A percentile compares a stretch with the other conserved stretches of the same genome.
Conservation (phyloP, 352 stramenopile genomes). For the Achlya hypogyna region DNA sequence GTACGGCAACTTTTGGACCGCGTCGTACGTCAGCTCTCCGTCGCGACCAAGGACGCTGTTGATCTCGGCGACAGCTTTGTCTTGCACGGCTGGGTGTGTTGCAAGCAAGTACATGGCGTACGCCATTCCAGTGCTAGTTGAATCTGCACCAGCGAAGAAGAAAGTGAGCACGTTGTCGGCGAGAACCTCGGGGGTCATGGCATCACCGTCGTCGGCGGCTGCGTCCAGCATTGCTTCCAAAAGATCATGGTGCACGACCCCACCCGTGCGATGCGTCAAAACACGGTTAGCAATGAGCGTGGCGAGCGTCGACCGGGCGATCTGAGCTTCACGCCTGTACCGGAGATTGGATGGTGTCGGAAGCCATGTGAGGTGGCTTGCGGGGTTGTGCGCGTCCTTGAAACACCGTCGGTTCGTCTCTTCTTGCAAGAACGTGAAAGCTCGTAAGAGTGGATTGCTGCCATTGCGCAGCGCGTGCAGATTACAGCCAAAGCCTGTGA, state of each 20-base stretch:
- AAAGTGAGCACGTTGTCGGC: conserved; percentile 67
- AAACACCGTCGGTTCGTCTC: background rate
- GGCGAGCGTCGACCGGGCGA: background rate
- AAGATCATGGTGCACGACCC: conserved; percentile 7
- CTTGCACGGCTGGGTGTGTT: conserved; percentile 40
- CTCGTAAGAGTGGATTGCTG: background rate
- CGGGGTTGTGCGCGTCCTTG: background rate
- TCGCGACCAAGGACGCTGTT: background rate
- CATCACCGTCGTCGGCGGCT: conserved; percentile 10
- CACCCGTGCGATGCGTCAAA: background rate
- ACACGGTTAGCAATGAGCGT: background rate
- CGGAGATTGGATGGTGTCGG: background rate
- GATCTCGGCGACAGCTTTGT: conserved; percentile 46
- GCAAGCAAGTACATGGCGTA: conserved; percentile 71
- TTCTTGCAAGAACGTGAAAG: background rate
- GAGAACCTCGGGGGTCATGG: conserved; percentile 30
- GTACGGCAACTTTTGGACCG: conserved; percentile 53
- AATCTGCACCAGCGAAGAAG: conserved; percentile 76
- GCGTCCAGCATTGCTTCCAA: conserved; percentile 9
- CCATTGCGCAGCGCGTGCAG: background rate
- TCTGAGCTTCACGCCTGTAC: background rate
- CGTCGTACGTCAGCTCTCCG: conserved; percentile 32
- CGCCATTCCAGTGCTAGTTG: conserved; percentile 57
- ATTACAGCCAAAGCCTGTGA: background rate
- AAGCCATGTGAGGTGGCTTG: background rate